Conservation (phyloP, 192 early-diverging fungal species). For the Haplosporangium gracile region DNA sequence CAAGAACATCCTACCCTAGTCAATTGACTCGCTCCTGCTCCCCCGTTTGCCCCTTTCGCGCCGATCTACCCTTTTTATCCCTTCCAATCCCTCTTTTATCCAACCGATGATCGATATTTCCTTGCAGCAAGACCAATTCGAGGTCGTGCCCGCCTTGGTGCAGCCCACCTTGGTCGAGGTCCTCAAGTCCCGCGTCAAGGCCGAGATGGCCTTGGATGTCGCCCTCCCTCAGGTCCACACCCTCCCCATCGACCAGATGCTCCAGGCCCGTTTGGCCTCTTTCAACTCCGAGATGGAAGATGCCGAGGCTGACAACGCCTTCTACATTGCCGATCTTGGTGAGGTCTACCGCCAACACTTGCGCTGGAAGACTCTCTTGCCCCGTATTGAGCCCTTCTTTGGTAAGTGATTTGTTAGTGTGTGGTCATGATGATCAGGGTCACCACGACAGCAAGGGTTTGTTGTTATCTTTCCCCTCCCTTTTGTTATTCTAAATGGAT, state of each 20-base stretch:
- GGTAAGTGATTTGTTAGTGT: constrained; percentile 64
- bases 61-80: constrained; percentile 8
- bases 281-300: constrained; percentile 58
- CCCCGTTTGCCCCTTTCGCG: too few species aligned
- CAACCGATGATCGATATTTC: constrained; percentile 55
- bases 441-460: background rate
- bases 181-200: constrained; percentile 55
- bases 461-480: background rate
- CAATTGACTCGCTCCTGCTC: background rate
- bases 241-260: constrained; percentile 52
- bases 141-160: constrained; percentile 56
- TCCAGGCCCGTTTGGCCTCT: constrained; percentile 50
- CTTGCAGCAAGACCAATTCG: constrained; percentile 55
- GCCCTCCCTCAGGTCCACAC: constrained; percentile 51
- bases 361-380: constrained; percentile 87
- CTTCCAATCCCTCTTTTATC: constrained; percentile 3
- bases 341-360: constrained; percentile 89
- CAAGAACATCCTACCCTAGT: background rate
- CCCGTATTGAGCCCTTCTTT: constrained; percentile 96
- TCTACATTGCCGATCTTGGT: constrained; percentile 96
- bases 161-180: constrained; percentile 57
- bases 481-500: constrained; percentile 2
- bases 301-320: constrained; percentile 86
- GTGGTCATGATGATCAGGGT: background rate
- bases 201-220: constrained; percentile 38